Evolutionary conservation across 345 rosid genomes (phyloP), one percentile per base, ranked within the genome.

Genomic region (Gynandropsis gynandra): DNA sequence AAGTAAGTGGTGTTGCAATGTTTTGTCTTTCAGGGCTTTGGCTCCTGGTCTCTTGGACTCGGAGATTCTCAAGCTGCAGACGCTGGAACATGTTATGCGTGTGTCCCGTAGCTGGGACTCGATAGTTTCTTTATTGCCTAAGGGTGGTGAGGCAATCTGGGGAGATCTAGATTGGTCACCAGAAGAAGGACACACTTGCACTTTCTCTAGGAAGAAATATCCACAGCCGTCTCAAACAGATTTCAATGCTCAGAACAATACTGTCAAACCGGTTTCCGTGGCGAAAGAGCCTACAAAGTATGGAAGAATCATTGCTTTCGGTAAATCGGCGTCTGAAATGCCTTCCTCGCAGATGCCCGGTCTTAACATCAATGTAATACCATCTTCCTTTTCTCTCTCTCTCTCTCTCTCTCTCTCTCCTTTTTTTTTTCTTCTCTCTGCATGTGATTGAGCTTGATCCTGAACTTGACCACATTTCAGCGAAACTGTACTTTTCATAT

Each of bases 91-190:
- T 58, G 61, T 76, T 38, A 52, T 83, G 80, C 49, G 76, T n/a
- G 57, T 86, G 51, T 33, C 71, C 60, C 72, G 87, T 61, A 87
- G 87, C 15, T 83, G 93, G 93, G 93, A 87, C 64, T 81, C 96
- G 1, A 16, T 65, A 10, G 59, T 76, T 20, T 79, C 89, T 8
- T 64, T 83, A 74, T 12, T 87, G 53, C 93, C 89, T 29, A 83
- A 83, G 60, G 93, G 96, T 2, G 89, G 96, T 66, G 89, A 87
- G 55, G 52, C 75, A 18, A 71, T 83, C 14, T 83, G 89, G 96
- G 89, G 89, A 0, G 49, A 68, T 74, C 48, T 73, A 65, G 85
- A 87, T 39, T 70, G 75, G 66, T 74, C 80, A 8, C 79, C 76
- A 2, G 87, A 81, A 67, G 89, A 81, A 68, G 74, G 69, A 24